Base-by-base conservation (phyloP, 441 rosid species). In the Manihot esculenta region DNA sequence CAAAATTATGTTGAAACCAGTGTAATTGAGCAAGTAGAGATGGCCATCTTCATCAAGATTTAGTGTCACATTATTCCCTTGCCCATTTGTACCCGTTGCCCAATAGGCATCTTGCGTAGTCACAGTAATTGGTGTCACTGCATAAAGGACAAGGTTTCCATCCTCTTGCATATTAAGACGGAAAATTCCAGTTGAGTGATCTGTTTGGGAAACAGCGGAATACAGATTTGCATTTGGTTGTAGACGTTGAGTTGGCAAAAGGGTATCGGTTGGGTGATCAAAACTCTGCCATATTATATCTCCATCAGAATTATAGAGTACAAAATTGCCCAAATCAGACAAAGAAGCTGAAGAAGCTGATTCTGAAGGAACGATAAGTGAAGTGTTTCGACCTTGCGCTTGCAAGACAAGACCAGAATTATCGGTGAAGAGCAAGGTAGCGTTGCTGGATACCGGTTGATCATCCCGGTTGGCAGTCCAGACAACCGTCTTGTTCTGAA, bases 271-370 rank as follows among this genome's bases (percentile, higher is more conserved):
- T 10, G 83, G 81, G 44, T 13, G 2, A 1, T 64, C 23, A 30
- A 83, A 77, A 27, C 77, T 81, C 74, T 78, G 56, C 84, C 82
- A 80, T n/a, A 74, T 55, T 0, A 62, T 50, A 4, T 33, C 17
- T 11, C 56, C 33, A 1, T 35, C 41, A 7, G 76, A 62, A 60
- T 63, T 59, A 62, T 66, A 74, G 5, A 82, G 70, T 49, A 75
- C 62, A 53, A 82, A 80, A 50, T 80, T 82, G 12, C 84, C 85
- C 0, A 73, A 57, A 70, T 81, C 80, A 50, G 61, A 77, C 74
- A 84, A 69, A 20, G 87, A 71, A 20, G 85, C 85, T 27, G 50
- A 74, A 24, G 65, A 12, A 1, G 72, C 64, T 1, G 68, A 26
- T 3, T 27, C 35, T 0, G 11, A 0, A 10, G 15, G 0, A n/a